Evolutionary conservation across 345 rosid species (phyloP).

Genomic region (Rhodomyrtus tomentosa): DNA sequence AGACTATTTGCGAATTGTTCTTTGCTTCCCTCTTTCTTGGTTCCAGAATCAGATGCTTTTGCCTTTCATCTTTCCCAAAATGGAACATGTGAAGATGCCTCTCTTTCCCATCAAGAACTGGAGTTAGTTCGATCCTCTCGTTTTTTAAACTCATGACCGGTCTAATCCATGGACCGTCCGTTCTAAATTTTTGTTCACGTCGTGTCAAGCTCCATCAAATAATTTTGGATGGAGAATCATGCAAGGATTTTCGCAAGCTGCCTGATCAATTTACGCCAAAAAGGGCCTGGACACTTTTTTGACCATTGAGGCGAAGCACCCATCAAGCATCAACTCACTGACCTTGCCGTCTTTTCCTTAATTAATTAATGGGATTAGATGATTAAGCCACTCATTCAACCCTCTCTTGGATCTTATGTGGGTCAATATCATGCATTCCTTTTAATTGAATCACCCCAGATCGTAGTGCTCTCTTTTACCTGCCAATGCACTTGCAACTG

Average conservation of each 20-base stretch:
- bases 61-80: neutral
- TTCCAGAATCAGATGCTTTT: neutral
- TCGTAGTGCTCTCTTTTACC: slow-evolving; percentile 8
- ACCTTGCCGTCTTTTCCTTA: neutral
- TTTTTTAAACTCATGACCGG: neutral
- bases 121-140: neutral
- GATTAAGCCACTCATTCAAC: neutral
- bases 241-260: neutral
- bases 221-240: neutral
- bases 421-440: neutral
- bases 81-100: neutral
- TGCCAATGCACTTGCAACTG: slow-evolving; percentile 16
- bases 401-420: neutral
- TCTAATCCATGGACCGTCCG: neutral
- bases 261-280: neutral
- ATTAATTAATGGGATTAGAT: neutral
- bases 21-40: neutral
- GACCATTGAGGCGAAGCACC: neutral
- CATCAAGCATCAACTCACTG: neutral
- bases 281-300: neutral
- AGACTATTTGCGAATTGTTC: neutral
- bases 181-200: neutral
- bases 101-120: neutral
- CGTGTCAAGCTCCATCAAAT: neutral
- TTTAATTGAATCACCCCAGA: slow-evolving; percentile 1